Evolutionary conservation across 345 rosid genomes (phyloP), one percentile per base, ranked within the genome.

Genomic region (Geranium brycei): DNA sequence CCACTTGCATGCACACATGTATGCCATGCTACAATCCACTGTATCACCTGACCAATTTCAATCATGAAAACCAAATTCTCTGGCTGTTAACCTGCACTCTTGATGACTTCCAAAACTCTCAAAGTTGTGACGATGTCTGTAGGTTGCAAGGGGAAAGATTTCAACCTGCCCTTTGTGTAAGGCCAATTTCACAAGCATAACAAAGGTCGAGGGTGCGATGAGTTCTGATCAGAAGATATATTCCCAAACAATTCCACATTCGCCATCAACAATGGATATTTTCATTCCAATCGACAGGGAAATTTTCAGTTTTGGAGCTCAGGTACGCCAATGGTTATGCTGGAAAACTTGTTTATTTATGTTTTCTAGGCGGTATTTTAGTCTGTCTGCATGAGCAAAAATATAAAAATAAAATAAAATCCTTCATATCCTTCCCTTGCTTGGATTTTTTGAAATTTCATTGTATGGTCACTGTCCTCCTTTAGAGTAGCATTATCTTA

Each of bases 81-180:
- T 8, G 4, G 53, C 18, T 57, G 18, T 57, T 3, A 2, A 11
- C 59, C 18, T 63, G 28, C 17, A 38, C 57, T 31, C 40, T 47
- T 47, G 13, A 8, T 13, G 13, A 47, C 53, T 47, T 5, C 10
- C 53, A 47, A 47, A 47, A 3, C 3, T 11, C 31, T 58, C 31
- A 38, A 58, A 57, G 47, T 14, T 0, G 6, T 55, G 57, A 61
- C 14, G 15, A 31, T 69, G 59, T 62, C 16, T 72, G 63, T 57
- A 93, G 99, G 81, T 69, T 69, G 77, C 90, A 55, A 73, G 75
- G 40, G 75, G 85, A 73, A 88, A 80, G 74, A 62, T 58, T 51
- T 80, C 91, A 55, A 80, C 86, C 38, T 93, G 99, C 76, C 99
- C 99, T 35, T 66, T 90, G 69, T 93, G 99, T 82, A 90, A 93